Evolutionary conservation across 352 stramenopile genomes (phyloP).

Genomic region (Pilasporangium apinafurcum): DNA sequence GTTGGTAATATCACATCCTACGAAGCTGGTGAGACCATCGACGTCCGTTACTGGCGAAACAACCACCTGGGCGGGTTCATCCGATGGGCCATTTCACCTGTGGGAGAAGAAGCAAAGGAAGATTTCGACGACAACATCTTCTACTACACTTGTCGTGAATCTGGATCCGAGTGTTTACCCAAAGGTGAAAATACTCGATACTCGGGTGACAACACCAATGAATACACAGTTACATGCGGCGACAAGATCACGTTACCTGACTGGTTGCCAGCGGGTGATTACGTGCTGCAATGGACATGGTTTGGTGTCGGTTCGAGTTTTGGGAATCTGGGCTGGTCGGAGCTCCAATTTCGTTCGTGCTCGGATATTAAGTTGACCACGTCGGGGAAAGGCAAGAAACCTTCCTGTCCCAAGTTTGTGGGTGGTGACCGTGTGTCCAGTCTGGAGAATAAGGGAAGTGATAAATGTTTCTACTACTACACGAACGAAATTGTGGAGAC

Average conservation of each 20-base stretch:
- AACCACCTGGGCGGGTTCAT: conserved; percentile 57
- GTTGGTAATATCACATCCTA: conserved; percentile 25
- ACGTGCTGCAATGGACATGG: conserved; percentile 58
- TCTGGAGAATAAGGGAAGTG: conserved; percentile 22
- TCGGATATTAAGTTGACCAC: conserved; percentile 49
- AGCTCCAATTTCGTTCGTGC: conserved; percentile 42
- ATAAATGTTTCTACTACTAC: conserved; percentile 59
- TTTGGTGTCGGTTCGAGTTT: conserved; percentile 38
- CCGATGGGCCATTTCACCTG: conserved; percentile 30
- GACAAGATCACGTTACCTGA: conserved; percentile 43
- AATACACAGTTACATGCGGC: conserved; percentile 30
- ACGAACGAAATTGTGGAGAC: conserved; percentile 35
- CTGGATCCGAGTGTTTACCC: conserved; percentile 23
- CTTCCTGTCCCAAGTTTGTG: conserved; percentile 35
- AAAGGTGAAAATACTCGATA: conserved; percentile 36
- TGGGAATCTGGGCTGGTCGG: conserved; percentile 43
- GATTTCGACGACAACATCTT: conserved; percentile 46
- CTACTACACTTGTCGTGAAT: conserved; percentile 53
- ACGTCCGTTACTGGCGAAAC: conserved; percentile 45
- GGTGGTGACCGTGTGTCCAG: conserved; percentile 46
- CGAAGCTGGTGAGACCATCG: conserved; percentile 30
- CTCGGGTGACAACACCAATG: conserved; percentile 22
- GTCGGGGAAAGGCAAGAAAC: conserved; percentile 17
- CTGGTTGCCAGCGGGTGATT: conserved; percentile 37
- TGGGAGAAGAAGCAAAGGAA: conserved; percentile 18